Base-by-base conservation (phyloP, 2,329 filamentous ascomycete species). In the Intubia oerlemansii region DNA sequence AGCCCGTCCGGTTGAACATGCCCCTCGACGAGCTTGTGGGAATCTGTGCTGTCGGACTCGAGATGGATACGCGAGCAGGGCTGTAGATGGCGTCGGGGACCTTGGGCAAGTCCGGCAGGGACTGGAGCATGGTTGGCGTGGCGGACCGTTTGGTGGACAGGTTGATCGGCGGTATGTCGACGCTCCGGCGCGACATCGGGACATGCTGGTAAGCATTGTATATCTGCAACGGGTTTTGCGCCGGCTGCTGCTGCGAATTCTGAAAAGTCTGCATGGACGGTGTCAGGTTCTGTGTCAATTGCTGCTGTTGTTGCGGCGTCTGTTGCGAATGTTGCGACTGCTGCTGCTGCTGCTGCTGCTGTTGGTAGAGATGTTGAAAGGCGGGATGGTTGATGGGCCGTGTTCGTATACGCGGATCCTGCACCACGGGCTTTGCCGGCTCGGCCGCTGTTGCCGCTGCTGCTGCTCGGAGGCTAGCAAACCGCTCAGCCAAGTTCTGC, bases 11-110 rank as follows among this genome's bases (percentile, higher is more conserved):
- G 30, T 61, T 66, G 28, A 68, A 71, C 42, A 72, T 59, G 36
- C 65, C 67, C 11, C 72, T 57, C 2, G 71, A 62, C 4, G 66
- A 70, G 39, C 64, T 72, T 15, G 71, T 58, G 1, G 74, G 75
- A 3, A 71, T 59, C 23, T 70, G 61, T 7, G 75, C 63, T 15
- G 66, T 59, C 34, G 71, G 68, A 15, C 63, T 66, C 4, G 71
- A 68, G 5, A 73, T 57, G 32, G 69, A 75, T 17, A 77, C 78
- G 19, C 75, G 61, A 2, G 72, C 72, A n/a, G 77, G 77, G 40
- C 70, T 81, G 42, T 82, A 84, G 4, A 78, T 77, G 7, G 77
- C 73, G 41, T 72, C 73, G 2, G 77, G 77, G 25, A 73, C 51
- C 44, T 75, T 76, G 9, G 76, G 76, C 42, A 81, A 52, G 11